Evolutionary conservation across 2,329 filamentous ascomycete genomes (phyloP).

Genomic region (Grosmannia penicillata): DNA sequence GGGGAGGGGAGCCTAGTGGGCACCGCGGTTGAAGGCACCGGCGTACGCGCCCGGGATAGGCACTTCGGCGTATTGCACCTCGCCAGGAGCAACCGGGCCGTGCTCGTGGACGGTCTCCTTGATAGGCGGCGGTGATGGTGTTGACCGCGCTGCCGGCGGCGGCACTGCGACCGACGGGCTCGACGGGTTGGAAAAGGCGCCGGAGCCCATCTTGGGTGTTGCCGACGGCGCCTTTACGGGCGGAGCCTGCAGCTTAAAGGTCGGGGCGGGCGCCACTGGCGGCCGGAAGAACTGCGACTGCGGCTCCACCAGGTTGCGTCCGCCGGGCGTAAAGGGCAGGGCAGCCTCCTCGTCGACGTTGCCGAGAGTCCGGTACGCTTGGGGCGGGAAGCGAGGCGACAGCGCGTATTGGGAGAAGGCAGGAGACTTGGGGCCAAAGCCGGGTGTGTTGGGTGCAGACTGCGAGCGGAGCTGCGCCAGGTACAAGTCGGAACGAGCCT

Average conservation of each 20-base stretch:
- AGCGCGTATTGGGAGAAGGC: constrained; percentile 37
- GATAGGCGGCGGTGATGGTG: constrained; percentile 7
- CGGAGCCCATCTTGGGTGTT: constrained; percentile 54
- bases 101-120: constrained; percentile 43
- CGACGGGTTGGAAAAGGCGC: constrained; percentile 36
- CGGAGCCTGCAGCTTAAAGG: constrained; percentile 74
- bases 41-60: constrained; percentile 80
- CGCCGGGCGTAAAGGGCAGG: constrained; percentile 37
- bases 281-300: constrained; percentile 43
- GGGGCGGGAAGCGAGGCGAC: constrained; percentile 46
- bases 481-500: constrained; percentile 87
- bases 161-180: constrained; percentile 15
- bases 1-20: constrained; percentile 20
- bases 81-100: constrained; percentile 57
- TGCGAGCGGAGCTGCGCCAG: constrained; percentile 72
- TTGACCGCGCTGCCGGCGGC: constrained; percentile 14
- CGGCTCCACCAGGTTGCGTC: constrained; percentile 41
- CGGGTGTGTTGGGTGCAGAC: constrained; percentile 88
- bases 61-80: constrained; percentile 72
- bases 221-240: constrained; percentile 64
- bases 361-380: constrained; percentile 31
- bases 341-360: constrained; percentile 21
- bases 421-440: constrained; percentile 59
- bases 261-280: constrained; percentile 23
- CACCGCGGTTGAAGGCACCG: constrained; percentile 36